phyloP scores from a whole-genome alignment of 2,329 filamentous ascomycete species.

The Sordariomycetes sp. region DNA sequence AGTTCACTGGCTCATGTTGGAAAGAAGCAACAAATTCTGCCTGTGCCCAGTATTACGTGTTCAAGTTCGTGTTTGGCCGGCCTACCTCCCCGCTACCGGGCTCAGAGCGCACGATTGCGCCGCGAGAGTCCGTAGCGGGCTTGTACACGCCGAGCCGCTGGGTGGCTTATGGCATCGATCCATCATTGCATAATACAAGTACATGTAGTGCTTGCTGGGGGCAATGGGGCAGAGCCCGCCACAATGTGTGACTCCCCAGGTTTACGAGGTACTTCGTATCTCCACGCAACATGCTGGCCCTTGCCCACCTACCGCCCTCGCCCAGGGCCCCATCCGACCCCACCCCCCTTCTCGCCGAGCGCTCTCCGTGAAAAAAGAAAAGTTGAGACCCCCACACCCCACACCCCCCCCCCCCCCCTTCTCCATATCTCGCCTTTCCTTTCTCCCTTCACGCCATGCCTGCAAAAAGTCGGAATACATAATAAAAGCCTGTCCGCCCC shows the following conservation, averaged over 20 bases:
- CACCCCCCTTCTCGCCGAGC: conserved; percentile 4
- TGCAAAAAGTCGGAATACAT: not conserved
- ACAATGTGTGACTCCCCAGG: not conserved
- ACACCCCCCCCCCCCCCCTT: conserved; percentile 1
- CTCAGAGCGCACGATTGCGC: not conserved
- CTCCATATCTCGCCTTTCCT: not conserved
- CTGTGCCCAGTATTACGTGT: not conserved
- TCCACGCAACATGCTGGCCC: not conserved
- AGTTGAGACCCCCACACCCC: conserved; percentile 2
- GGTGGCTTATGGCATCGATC: not conserved
- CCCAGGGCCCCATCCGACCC: not conserved
- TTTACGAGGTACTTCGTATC: not conserved
- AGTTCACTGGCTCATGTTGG: not conserved
- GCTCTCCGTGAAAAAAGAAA: conserved; percentile 3
- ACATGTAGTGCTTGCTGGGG: not conserved
- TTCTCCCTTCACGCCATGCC: not conserved
- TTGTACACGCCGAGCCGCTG: not conserved
- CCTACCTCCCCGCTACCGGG: not conserved
- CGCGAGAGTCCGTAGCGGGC: not conserved
- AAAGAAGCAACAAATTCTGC: not conserved
- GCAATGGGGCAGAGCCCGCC: not conserved
- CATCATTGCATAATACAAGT: not conserved
- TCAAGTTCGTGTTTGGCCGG: not conserved
- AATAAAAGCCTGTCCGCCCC: not conserved
- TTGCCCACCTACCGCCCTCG: not conserved